These are phyloP conservation scores for Malus hybrid DNA, from an alignment of 331 rosid species.

Conservation along the genomic window DNA sequence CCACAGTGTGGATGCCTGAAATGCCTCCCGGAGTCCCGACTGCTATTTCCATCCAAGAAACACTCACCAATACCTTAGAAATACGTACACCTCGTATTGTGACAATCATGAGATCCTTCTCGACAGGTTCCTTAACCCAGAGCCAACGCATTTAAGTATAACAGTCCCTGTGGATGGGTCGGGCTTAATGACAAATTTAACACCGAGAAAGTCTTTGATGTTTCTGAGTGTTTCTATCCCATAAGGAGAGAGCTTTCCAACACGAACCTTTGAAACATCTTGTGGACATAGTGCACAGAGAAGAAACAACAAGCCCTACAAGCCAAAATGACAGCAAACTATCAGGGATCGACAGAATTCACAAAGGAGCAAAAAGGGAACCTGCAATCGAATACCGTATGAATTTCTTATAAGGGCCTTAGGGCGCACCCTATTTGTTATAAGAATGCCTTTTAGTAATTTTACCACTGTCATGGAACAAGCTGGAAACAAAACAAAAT, in stretches of 20 bases:
- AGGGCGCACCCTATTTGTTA: neutral
- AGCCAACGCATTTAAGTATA: constrained; percentile 63
- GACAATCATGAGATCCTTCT: constrained; percentile 50
- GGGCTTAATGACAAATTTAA: constrained; percentile 65
- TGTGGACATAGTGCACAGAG: constrained; percentile 83
- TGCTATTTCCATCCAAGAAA: neutral
- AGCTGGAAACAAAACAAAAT: neutral
- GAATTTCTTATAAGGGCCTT: no score
- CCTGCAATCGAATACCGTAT: neutral
- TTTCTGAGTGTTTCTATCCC: constrained; percentile 78
- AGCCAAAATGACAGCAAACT: constrained; percentile 14
- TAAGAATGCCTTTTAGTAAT: neutral
- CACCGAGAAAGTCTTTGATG: constrained; percentile 57
- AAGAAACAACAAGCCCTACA: constrained; percentile 74
- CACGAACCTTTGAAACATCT: constrained; percentile 82
- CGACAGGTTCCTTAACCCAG: constrained; percentile 67
- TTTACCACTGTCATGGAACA: neutral
- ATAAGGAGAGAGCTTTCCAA: constrained; percentile 62
- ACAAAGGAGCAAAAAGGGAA: neutral
- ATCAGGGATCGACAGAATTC: neutral
- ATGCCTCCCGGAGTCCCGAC: neutral
- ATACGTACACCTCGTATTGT: neutral
- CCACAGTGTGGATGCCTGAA: neutral
- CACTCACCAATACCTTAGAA: neutral
- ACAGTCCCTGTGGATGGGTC: constrained; percentile 64